Conservation (phyloP, 1,284 basidiomycete genomes). For the Phenoliferia sp. region DNA sequence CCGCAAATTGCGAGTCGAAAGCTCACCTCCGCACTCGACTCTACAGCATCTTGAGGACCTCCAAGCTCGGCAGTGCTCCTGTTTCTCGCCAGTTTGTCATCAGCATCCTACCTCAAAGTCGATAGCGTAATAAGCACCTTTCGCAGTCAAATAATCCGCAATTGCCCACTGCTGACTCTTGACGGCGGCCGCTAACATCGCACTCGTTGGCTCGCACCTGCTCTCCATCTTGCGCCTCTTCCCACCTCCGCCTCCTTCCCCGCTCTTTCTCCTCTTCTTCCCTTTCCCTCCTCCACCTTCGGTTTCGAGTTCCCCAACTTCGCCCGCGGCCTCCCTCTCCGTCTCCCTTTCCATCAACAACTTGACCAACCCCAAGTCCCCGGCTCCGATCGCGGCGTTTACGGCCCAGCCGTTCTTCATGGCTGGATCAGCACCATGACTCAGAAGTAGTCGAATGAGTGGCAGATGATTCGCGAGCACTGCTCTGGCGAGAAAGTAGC, state of each 20-base stretch:
- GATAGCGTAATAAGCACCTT: slow-evolving; percentile 10
- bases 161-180: slow-evolving; percentile 26
- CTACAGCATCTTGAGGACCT: neutral
- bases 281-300: neutral
- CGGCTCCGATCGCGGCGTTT: slow-evolving; percentile 65
- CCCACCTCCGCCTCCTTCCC: slow-evolving; percentile 2
- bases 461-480: slow-evolving; percentile 60
- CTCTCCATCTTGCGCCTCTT: slow-evolving; percentile 13
- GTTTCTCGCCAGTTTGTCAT: neutral
- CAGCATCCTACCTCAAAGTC: neutral
- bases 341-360: slow-evolving; percentile 60
- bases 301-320: neutral
- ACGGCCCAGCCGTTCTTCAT: slow-evolving; percentile 60
- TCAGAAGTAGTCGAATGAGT: slow-evolving; percentile 63
- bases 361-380: slow-evolving; percentile 62
- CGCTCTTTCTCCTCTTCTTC: neutral
- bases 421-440: slow-evolving; percentile 63
- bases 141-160: slow-evolving; percentile 21
- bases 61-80: neutral
- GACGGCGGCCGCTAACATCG: slow-evolving; percentile 31
- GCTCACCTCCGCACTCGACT: neutral
- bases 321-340: neutral
- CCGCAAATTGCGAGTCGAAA: too few species aligned
- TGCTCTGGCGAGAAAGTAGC: slow-evolving; percentile 71
- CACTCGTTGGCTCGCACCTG: slow-evolving; percentile 17